These are phyloP conservation scores for Chaetomium sp. DNA, from an alignment of 2,329 filamentous ascomycete species.

Conservation along the genomic window DNA sequence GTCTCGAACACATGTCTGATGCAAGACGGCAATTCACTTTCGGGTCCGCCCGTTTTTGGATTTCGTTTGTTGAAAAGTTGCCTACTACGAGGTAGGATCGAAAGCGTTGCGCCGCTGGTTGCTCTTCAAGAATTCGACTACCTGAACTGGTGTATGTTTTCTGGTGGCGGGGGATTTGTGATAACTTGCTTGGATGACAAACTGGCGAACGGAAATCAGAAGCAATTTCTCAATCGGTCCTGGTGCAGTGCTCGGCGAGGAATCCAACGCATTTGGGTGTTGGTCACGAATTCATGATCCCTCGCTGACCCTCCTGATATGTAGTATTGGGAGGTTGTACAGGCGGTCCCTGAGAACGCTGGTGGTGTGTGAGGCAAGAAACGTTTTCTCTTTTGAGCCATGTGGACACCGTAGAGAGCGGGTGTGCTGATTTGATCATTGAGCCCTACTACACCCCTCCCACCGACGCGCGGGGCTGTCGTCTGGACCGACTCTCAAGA, in stretches of 20 bases:
- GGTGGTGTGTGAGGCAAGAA: not conserved
- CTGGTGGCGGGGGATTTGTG: too few species aligned
- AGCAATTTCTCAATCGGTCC: slow-evolving; percentile 7
- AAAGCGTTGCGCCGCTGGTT: too few species aligned
- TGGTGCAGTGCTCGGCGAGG: slow-evolving; percentile 4
- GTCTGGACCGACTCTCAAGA: not conserved
- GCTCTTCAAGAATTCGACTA: too few species aligned
- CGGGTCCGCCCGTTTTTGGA: not conserved
- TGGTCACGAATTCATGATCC: not conserved
- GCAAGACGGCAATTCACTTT: not conserved
- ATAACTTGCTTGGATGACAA: not conserved
- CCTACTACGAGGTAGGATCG: too few species aligned
- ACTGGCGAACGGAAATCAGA: not conserved
- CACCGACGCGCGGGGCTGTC: not conserved
- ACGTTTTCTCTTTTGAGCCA: slow-evolving; percentile 1
- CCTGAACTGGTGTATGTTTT: too few species aligned
- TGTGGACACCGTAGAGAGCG: too few species aligned
- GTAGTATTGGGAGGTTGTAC: slow-evolving; percentile 7
- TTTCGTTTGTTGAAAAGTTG: not conserved
- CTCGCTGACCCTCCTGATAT: not conserved
- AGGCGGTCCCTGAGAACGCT: not conserved
- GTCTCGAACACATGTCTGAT: not conserved
- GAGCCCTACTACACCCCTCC: not conserved
- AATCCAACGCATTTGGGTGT: slow-evolving; percentile 3
- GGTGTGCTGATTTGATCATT: slow-evolving; percentile 6